Conservation (phyloP, 495 filamentous ascomycete genomes). For the Aspergillus kassunensis region DNA sequence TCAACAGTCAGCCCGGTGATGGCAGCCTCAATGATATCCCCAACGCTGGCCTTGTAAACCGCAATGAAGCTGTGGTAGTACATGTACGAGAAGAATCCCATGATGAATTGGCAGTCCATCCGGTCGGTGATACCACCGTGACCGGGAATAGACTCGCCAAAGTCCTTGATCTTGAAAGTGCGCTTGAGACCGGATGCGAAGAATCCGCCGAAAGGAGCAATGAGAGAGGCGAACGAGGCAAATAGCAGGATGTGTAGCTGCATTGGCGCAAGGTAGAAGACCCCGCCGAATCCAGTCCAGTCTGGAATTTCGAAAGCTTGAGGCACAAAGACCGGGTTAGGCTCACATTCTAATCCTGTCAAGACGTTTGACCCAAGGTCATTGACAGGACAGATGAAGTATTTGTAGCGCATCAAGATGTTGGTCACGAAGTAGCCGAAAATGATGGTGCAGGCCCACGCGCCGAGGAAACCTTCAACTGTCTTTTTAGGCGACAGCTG, state of each 20-base stretch:
- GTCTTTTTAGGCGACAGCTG: conserved; percentile 99
- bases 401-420: conserved; percentile 84
- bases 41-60: conserved; percentile 72
- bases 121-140: conserved; percentile 98
- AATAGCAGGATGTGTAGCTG: conserved; percentile 91
- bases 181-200: conserved; percentile 98
- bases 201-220: conserved; percentile 98
- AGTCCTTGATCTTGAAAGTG: conserved; percentile 99
- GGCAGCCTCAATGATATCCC: conserved; percentile 79
- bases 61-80: conserved; percentile 99
- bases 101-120: conserved; percentile 99
- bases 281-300: conserved; percentile 56
- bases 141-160: conserved; percentile 95
- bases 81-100: conserved; percentile 98
- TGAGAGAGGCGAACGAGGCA: conserved; percentile 91
- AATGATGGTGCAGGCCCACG: conserved; percentile 90
- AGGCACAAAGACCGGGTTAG: conserved; percentile 89
- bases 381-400: conserved; percentile 97
- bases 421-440: conserved; percentile 83
- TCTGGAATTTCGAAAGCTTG: conserved; percentile 78
- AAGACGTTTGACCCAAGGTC: conserved; percentile 91
- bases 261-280: conserved; percentile 73
- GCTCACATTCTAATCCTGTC: conserved; percentile 83
- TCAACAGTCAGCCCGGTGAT: conserved; percentile 79
- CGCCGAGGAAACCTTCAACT: conserved; percentile 95